Base-by-base conservation (phyloP, 2,329 filamentous ascomycete genomes). In the Trichoderma koningii region DNA sequence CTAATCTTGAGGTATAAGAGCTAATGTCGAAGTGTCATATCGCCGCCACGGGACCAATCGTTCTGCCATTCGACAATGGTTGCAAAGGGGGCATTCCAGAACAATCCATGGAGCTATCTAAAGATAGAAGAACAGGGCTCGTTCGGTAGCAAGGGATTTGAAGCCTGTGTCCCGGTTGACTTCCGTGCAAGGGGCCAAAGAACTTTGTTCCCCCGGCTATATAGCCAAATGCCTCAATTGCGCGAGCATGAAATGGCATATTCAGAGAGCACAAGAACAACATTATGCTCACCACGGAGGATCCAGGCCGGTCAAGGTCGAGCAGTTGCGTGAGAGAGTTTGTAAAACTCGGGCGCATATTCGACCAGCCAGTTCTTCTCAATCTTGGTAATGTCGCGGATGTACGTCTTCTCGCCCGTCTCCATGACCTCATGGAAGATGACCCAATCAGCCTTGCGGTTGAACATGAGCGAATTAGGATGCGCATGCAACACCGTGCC, bases 401-500 rank as follows among this genome's bases (percentile, higher is more conserved):
- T 96, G 74, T 89, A 98, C 0, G 86, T 93, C 82, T 98, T 98
- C 68, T 86, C 87, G 10, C 89, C 87, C 5, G 91, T 96, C 79
- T 98, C 92, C 82, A 97, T 87, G 44, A 97, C 87, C 78, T 97
- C 94, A 71, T 96, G 90, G 73, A 97, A 99, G 41, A 99, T 85
- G 10, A 98, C 93, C 93, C 94, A 98, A 69, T 97, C 93, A 12
- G 92, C 92, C 80, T 96, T 97, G 64, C 93, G 88, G 76, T 97
- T 96, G 81, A 98, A 98, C 87, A 98, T 92, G 70, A 98, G 79
- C 45, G 91, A 96, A 73, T 87, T 96, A 0, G 95, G 95, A 77
- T 99, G 95, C 23, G 93, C 92, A 79, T 96, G 86, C 61, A 98
- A 81, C 5, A 87, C 85, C 57, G 89, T 89, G 45, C 87, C 87